A percentile compares a stretch with the other conserved stretches of the same genome.
These are phyloP conservation scores for Phytophthora brassicae DNA, from an alignment of 352 stramenopile species.

Conservation along the genomic window DNA sequence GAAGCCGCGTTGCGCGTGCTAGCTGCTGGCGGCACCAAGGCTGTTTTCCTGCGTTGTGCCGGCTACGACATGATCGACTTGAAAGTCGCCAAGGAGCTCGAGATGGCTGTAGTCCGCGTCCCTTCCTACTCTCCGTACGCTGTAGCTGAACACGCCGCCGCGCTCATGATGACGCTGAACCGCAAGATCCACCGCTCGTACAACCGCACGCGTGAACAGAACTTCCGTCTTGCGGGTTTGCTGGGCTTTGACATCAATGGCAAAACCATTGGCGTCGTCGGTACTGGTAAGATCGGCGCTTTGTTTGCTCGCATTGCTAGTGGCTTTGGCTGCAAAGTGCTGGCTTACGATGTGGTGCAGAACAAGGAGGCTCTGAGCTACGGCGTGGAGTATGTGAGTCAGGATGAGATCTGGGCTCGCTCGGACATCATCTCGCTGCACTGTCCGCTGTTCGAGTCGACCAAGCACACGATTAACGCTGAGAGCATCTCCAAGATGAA, in stretches of 20 bases:
- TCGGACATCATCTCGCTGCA: no score
- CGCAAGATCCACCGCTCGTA: conserved; percentile 74
- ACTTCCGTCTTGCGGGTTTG: conserved; percentile 67
- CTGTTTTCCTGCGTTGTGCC: conserved; percentile 76
- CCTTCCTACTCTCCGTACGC: conserved; percentile 83
- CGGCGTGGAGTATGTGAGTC: no score
- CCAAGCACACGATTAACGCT: no score
- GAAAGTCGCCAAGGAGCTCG: conserved; percentile 57
- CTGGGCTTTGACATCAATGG: conserved; percentile 66
- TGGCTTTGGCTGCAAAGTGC: no score
- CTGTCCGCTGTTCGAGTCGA: no score
- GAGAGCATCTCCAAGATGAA: conserved; percentile 84
- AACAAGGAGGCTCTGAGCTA: no score
- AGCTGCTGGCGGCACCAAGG: conserved; percentile 45
- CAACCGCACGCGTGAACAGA: conserved; percentile 72
- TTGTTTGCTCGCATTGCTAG: no score
- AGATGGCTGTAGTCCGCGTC: conserved; percentile 61
- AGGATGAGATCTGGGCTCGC: no score
- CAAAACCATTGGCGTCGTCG: neutral
- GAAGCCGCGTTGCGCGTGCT: conserved; percentile 55
- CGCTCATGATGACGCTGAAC: conserved; percentile 81
- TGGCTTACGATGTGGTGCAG: no score
- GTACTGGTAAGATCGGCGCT: no score
- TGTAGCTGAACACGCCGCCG: conserved; percentile 71
- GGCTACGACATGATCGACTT: conserved; percentile 83